These are phyloP conservation scores for Didymella exigua DNA, from an alignment of 2,329 filamentous ascomycete species.

Conservation along the genomic window DNA sequence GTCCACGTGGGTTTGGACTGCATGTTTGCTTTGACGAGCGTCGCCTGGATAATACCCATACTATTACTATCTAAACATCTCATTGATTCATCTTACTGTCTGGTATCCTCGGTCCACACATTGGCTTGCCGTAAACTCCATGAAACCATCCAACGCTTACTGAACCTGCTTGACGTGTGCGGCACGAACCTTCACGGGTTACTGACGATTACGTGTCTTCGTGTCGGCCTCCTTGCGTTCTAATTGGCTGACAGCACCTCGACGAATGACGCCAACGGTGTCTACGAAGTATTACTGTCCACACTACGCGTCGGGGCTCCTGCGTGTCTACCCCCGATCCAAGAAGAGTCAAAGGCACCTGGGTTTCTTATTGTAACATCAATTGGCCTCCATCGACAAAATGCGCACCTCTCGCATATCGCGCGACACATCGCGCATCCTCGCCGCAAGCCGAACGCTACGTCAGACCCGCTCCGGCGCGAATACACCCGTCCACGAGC, in stretches of 20 bases:
- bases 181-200: neutral
- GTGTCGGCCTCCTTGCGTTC: conserved; percentile 6
- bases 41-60: neutral
- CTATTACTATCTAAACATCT: neutral
- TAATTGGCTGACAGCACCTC: neutral
- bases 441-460: conserved; percentile 40
- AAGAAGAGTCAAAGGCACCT: neutral
- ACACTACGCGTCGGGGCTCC: neutral
- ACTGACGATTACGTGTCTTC: conserved; percentile 8
- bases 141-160: too few relatives aligned
- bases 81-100: too few relatives aligned
- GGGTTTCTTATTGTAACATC: neutral
- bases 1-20: neutral
- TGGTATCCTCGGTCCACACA: too few relatives aligned
- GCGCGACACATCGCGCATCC: conserved; percentile 43
- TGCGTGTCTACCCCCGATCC: neutral
- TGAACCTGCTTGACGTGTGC: neutral
- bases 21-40: neutral
- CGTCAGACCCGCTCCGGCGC: conserved; percentile 40
- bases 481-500: conserved; percentile 29
- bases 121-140: too few relatives aligned
- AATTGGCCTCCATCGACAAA: neutral
- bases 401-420: conserved; percentile 49
- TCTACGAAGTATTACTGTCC: conserved; percentile 14
- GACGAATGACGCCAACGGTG: conserved; percentile 11